These are phyloP conservation scores for Thermothelomyces thermophilus DNA, from an alignment of 2,329 filamentous ascomycete species.

Conservation along the genomic window DNA sequence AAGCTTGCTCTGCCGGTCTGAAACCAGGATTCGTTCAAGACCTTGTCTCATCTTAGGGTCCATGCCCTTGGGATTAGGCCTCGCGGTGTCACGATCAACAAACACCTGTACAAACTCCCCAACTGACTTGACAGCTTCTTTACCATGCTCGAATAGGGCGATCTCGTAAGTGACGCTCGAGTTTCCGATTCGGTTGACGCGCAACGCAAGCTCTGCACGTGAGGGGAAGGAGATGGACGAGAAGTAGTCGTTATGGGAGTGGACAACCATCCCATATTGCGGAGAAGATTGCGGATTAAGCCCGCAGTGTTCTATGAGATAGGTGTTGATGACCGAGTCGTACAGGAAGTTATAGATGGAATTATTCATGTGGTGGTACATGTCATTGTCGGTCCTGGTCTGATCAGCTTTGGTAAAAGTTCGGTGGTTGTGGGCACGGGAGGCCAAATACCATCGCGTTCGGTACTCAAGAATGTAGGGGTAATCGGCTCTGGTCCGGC, in stretches of 20 bases:
- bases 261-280: constrained; percentile 78
- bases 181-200: constrained; percentile 76
- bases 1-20: constrained; percentile 12
- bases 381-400: constrained; percentile 80
- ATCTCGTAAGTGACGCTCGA: constrained; percentile 89
- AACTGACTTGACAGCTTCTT: constrained; percentile 71
- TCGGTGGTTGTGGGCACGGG: background rate
- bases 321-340: constrained; percentile 85
- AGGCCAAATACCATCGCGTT: constrained; percentile 64
- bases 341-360: constrained; percentile 81
- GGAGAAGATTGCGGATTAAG: constrained; percentile 63
- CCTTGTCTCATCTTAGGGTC: constrained; percentile 49
- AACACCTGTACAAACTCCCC: constrained; percentile 86
- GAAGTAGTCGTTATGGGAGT: constrained; percentile 81
- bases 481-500: constrained; percentile 65
- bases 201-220: constrained; percentile 70
- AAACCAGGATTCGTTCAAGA: constrained; percentile 31
- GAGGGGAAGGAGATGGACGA: constrained; percentile 74
- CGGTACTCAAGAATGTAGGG: constrained; percentile 72
- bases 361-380: constrained; percentile 93
- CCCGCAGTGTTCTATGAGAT: constrained; percentile 71
- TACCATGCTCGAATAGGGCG: constrained; percentile 71
- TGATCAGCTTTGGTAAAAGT: background rate
- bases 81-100: constrained; percentile 65
- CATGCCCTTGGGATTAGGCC: constrained; percentile 63